A percentile compares a stretch with the other conserved stretches of the same genome.
These are phyloP conservation scores for Apiospora rasikravindrae DNA, from an alignment of 2,329 filamentous ascomycete genomes.

Conservation along the genomic window DNA sequence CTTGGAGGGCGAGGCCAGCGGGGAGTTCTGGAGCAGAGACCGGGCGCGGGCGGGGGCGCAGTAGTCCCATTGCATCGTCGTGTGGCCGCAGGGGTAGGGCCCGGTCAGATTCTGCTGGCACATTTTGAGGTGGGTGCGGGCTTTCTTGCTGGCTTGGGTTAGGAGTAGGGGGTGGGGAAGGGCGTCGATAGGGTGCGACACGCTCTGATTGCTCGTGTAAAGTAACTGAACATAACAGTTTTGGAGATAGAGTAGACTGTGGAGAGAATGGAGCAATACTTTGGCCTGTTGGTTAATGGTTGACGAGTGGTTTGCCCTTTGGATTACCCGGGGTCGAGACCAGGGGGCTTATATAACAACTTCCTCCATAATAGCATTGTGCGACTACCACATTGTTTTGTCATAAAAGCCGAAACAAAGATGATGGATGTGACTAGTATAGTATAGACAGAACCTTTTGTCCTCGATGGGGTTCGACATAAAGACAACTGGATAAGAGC, in stretches of 20 bases:
- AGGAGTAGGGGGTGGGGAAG: not conserved
- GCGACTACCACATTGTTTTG: not conserved
- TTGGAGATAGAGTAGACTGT: no score
- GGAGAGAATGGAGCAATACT: not conserved
- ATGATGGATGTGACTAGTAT: not conserved
- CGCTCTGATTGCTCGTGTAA: not conserved
- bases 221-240: not conserved
- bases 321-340: not conserved
- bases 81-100: conserved; percentile 35
- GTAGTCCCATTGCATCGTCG: conserved; percentile 23
- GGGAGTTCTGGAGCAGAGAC: conserved; percentile 23
- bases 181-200: not conserved
- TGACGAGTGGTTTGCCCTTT: not conserved
- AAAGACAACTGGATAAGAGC: not conserved
- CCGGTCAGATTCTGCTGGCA: conserved; percentile 24
- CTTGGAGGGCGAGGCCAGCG: not conserved
- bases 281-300: not conserved
- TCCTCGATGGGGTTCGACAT: not conserved
- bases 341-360: not conserved
- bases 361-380: not conserved
- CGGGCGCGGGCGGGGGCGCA: conserved; percentile 29
- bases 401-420: not conserved
- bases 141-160: not conserved
- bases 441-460: not conserved
- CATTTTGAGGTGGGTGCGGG: not conserved